Evolutionary conservation across 768 basidiomycete genomes (phyloP), one percentile per base, ranked within the genome.

Genomic region (Russula compacta): DNA sequence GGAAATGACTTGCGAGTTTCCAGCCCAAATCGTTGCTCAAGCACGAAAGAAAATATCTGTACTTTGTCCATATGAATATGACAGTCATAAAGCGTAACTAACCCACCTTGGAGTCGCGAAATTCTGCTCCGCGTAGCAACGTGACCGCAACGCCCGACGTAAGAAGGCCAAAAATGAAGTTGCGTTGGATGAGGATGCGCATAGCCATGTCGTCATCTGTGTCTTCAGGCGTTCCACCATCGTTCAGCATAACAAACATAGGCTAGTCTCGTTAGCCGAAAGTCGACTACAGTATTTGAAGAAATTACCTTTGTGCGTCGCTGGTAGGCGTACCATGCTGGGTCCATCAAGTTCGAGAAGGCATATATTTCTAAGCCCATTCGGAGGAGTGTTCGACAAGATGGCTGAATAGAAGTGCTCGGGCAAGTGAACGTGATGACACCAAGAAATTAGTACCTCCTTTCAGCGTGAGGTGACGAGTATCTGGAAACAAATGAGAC

Each of bases 181-280:
- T 44, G 5, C 85, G 75, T 57, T 85, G 82, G 5, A 71, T 65
- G 2, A 87, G 72, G 15, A 78, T 69, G 21, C 73, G 70, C 33
- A 68, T 71, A 1, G 69, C 58, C 7, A 62, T 55, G 44, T 65
- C 64, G 1, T 15, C 19, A 48, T 47, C 65, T 6, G 52, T 44
- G 21, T 65, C 63, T 8, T 69, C 59, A 4, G 66, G 59, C 4
- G 70, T 48, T 8, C 76, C 80, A 8, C 82, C 84, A 56, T 84
- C 84, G 60, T 81, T 79, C 19, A 76, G 72, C 71, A 88, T 73
- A 33, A 81, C 75, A 58, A 86, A 86, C 84, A 88, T 85, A 1
- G 87, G 86, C 83, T 86, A 8, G 8, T 43, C 2, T 40, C 6
- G 50, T 74, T 46, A 71, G 61, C 15, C 11, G 40, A 5, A 29